Evolutionary conservation across 495 filamentous ascomycete species (phyloP), one percentile per base, ranked within the genome.

Genomic region (Stereocaulon alpinum): DNA sequence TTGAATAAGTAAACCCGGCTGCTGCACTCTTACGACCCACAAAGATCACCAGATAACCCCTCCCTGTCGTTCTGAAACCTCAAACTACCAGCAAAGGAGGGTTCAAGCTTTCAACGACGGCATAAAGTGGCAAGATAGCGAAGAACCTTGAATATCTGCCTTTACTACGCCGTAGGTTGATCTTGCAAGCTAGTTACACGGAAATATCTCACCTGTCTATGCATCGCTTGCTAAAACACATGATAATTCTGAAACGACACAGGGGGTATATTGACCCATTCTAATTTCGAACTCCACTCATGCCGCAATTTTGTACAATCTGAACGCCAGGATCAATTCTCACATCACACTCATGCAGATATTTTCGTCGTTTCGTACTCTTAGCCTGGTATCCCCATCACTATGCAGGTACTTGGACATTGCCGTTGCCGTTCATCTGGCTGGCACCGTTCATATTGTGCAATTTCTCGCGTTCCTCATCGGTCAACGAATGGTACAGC

Each of bases 381-480:
- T 17, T 0, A 44, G 42, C 42, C 14, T 44, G 6, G 17, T n/a
- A n/a, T 11, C 45, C 20, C 37, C 37, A 32, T 27, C 32, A 40
- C 30, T 30, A 43, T 40, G 15, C 37, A 37, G 32, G 30, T 30
- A 32, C 17, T 6, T 40, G 22, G 56, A 44, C 44, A 34, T 50
- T 24, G 0, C 56, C 44, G 44, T 50, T 24, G 1, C 30, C 27
- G 32, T 17, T 40, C 27, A 20, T 14, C 32, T 20, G 37, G 30
- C 15, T 60, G n/a, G 49, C 22, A 20, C 61, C 49, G 45, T 67
- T 63, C 65, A 67, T 67, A 20, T 56, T 58, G 7, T 73, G 74
- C 47, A 95, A 73, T 69, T 90, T 92, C 30, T 73, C 73, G 73
- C 88, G 86, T 73, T 96, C 91, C 56, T 84, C 80, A 6, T 81